Evolutionary conservation across 2,329 filamentous ascomycete genomes (phyloP), one percentile per base, ranked within the genome.

Genomic region (Penicillium sp.): DNA sequence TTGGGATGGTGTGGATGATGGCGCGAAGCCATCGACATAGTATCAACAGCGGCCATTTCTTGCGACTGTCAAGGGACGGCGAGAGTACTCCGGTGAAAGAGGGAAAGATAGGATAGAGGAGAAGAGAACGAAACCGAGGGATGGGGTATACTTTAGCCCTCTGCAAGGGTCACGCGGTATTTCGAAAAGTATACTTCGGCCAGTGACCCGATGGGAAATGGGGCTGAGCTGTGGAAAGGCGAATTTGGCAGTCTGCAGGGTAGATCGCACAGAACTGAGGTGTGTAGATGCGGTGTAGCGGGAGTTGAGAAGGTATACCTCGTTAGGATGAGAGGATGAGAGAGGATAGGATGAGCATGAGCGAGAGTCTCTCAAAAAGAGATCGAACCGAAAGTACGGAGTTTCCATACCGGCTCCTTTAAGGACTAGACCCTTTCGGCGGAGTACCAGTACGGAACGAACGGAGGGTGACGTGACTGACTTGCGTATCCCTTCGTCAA

Each of bases 11-110:
- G 63, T 15, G 63, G 63, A 34, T 71, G 63, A 47, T 66, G 61
- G 57, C 59, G 55, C 42, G 67, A 64, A 15, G 66, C 67, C 66
- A 70, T 66, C 39, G 64, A 60, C 12, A 67, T 58, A 42, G 65
- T 64, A 45, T 69, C 66, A 25, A 66, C 64, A 5, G 66, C 62
- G 11, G 67, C 61, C 52, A 65, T 63, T 59, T 45, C 17, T 11
- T 31, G 17, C 22, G 41, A 63, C 25, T 35, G n/a, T 14, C 11
- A 3, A 22, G 14, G 5, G 20, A 17, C 5, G n/a, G 14, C 31
- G 7, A 42, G n/a, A 5, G 8, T 38, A 25, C 2, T 5, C 14
- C 39, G 2, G 31, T 42, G 39, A 11, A 22, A 17, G 7, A 7
- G 48, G 15, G 57, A 39, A 48, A 38, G 28, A 17, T 37, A 17